Conservation (phyloP, 768 basidiomycete species). For the Phaeotremella skinneri region DNA sequence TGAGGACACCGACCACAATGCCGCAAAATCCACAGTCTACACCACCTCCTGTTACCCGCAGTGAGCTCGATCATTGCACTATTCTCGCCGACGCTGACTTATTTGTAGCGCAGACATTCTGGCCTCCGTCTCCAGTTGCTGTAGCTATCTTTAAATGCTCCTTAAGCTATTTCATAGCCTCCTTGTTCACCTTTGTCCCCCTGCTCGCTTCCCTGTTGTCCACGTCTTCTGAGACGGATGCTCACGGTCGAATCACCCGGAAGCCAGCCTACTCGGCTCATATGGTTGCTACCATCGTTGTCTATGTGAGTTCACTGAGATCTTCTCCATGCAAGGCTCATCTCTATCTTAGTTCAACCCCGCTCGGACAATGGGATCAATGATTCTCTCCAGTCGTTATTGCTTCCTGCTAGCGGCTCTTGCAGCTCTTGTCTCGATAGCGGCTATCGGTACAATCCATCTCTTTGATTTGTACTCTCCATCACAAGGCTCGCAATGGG, state of each 20-base stretch:
- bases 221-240: conserved; percentile 58
- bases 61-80: background rate
- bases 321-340: background rate
- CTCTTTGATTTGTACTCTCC: conserved; percentile 61
- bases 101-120: conserved; percentile 14
- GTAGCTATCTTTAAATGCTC: conserved; percentile 74
- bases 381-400: conserved; percentile 85
- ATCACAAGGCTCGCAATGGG: conserved; percentile 35
- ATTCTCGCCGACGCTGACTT: background rate
- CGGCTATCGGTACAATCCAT: conserved; percentile 76
- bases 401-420: conserved; percentile 63
- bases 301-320: conserved; percentile 62
- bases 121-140: conserved; percentile 30
- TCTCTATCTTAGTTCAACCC: conserved; percentile 76
- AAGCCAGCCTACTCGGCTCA: conserved; percentile 76
- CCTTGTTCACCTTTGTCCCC: conserved; percentile 87
- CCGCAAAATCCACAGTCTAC: too few species aligned
- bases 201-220: conserved; percentile 59
- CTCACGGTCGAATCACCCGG: conserved; percentile 40
- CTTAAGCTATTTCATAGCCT: conserved; percentile 82
- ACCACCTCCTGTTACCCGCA: too few species aligned
- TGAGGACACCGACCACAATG: too few species aligned
- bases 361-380: conserved; percentile 85
- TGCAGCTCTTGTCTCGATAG: conserved; percentile 68
- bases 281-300: conserved; percentile 73